Base-by-base conservation (phyloP, 371 early-diverging fungal species). In the Mucor racemosus region DNA sequence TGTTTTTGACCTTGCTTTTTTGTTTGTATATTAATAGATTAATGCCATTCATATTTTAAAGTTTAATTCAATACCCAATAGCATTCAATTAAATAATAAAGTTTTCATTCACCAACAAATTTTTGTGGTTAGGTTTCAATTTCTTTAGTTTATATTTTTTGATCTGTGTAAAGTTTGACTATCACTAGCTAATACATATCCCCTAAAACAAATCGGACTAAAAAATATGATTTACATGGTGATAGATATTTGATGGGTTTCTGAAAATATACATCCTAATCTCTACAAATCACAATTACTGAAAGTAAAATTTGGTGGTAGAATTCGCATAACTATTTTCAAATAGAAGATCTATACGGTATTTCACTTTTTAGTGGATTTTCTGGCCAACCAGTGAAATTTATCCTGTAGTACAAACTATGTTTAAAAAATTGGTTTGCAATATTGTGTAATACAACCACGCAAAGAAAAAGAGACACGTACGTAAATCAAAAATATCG, bases 21-120 rank as follows among this genome's bases (percentile, higher is more conserved):
- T 50, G 13, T 19, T 50, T 17, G 19, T 17, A 19, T 50, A 50
- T 26, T 26, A 26, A 26, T 26, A 26, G 50, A 21, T 50, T 50
- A 19, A 21, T 50, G 13, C 50, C 50, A 21, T 50, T 50, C 50
- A 50, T 50, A 5, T 50, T 50, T 50, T 50, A 50, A 50, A 26
- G n/a, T 42, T 42, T 42, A 14, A 13, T 13, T 14, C 10, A 14
- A 42, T 42, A 42, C 42, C 42, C 42, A 42, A 42, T 42, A 42
- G 14, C 3, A 3, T 26, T 26, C 26, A 26, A 26, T 26, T 26
- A 26, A 26, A 26, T 26, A 26, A 26, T 26, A 26, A 26, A 26
- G 26, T 26, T 26, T 26, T 26, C 3, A 26, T 26, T 26, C 26
- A 26, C 26, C 26, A 26, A 26, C 26, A 26, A 26, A 1, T 26